phyloP scores from a whole-genome alignment of 805 yeast species.

The Soucietia sequanensis region DNA sequence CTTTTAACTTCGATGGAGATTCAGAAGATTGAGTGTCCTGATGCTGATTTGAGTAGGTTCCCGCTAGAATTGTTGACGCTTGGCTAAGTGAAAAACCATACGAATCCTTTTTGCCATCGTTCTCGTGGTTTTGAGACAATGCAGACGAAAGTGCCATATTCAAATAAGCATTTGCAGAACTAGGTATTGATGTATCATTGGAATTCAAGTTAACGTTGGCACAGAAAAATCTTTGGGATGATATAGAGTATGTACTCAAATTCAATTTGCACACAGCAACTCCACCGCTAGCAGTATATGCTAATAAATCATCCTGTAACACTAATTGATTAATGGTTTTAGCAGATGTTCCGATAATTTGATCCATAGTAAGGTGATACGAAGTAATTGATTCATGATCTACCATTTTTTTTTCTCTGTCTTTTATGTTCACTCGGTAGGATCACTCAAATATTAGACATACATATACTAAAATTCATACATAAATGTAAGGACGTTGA shows the following conservation, averaged over 20 bases:
- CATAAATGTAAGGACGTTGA: too few species aligned
- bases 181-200: conserved; percentile 1
- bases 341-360: conserved; percentile 48
- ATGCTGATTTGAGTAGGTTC: conserved; percentile 8
- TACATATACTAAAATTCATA: too few species aligned
- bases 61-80: conserved; percentile 26
- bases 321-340: conserved; percentile 38
- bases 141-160: conserved; percentile 25
- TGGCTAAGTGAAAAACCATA: conserved; percentile 32
- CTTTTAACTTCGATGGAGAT: conserved; percentile 25
- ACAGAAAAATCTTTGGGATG: conserved; percentile 50
- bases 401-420: too few species aligned
- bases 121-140: too few species aligned
- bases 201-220: conserved; percentile 31
- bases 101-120: conserved; percentile 22
- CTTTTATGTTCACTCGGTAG: too few species aligned
- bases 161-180: conserved; percentile 27
- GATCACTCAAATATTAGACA: too few species aligned
- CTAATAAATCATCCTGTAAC: conserved; percentile 40
- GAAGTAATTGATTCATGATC: too few species aligned
- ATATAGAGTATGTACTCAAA: conserved; percentile 11
- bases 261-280: conserved; percentile 47
- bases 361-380: too few species aligned
- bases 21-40: conserved; percentile 9
- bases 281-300: conserved; percentile 60